A percentile compares a stretch with the other conserved stretches of the same genome.
Conservation (phyloP, 768 basidiomycete genomes). For the Hirschioporus abietinus region DNA sequence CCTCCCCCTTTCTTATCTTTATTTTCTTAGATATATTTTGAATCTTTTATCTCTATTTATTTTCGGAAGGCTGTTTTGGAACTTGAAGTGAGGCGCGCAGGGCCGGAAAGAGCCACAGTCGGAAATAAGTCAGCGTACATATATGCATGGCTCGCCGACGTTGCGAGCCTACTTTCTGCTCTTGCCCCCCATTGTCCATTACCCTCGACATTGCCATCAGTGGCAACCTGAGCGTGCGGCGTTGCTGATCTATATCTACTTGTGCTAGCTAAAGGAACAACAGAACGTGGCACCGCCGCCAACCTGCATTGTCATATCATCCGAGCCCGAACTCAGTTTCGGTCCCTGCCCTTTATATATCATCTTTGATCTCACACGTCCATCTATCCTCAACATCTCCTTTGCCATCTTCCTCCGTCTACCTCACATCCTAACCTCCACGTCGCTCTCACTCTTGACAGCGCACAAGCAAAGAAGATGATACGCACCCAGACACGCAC, state of each 20-base stretch:
- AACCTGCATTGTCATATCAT: constrained; percentile 1
- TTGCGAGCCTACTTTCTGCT: neutral
- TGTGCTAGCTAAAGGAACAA: neutral
- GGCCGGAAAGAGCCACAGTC: neutral
- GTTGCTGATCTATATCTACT: neutral
- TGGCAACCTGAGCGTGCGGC: neutral
- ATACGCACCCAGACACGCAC: constrained; percentile 48
- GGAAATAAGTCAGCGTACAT: neutral
- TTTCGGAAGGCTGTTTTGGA: neutral
- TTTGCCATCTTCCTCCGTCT: constrained; percentile 16
- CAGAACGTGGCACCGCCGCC: constrained; percentile 1
- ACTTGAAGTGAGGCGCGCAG: too few species aligned
- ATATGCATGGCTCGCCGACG: neutral
- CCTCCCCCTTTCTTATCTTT: neutral
- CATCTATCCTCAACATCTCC: constrained; percentile 14
- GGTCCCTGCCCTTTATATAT: constrained; percentile 14
- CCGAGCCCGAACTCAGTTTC: neutral
- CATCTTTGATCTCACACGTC: constrained; percentile 19
- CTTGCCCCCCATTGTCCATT: neutral
- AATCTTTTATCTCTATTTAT: neutral
- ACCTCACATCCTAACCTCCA: constrained; percentile 10
- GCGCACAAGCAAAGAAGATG: constrained; percentile 30
- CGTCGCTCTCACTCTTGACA: constrained; percentile 3
- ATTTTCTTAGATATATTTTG: neutral
- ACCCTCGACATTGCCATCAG: neutral